phyloP scores from a whole-genome alignment of 331 rosid genomes.

The Pyracantha coccinea region DNA sequence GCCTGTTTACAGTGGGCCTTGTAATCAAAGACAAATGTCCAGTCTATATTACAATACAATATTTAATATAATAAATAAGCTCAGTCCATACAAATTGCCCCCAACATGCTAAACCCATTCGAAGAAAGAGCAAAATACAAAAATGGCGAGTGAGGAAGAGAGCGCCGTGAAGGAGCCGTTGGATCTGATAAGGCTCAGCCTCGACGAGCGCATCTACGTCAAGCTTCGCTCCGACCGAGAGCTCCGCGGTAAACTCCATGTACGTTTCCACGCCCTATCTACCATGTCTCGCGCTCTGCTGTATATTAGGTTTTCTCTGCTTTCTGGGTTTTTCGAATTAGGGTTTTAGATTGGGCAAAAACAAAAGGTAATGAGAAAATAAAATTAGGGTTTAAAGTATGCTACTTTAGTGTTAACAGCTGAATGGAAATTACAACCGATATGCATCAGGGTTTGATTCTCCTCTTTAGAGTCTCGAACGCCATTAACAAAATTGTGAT shows the following conservation, averaged over 20 bases:
- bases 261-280: slow-evolving; percentile 12
- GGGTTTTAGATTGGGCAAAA: not conserved
- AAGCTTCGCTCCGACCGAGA: slow-evolving; percentile 97
- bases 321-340: not conserved
- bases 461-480: not conserved
- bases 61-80: no score
- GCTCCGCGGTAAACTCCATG: slow-evolving; percentile 98
- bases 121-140: not conserved
- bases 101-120: not conserved
- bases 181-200: slow-evolving; percentile 97
- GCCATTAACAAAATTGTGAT: not conserved
- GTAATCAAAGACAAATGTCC: no score
- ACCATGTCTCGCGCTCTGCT: not conserved
- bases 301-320: not conserved
- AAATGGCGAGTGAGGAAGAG: slow-evolving; percentile 85
- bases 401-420: not conserved
- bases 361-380: not conserved
- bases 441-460: not conserved
- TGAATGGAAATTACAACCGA: not conserved
- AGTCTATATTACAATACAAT: no score
- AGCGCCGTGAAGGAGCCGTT: slow-evolving; percentile 98
- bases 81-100: no score
- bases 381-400: not conserved
- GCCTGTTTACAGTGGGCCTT: no score
- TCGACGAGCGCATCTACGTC: slow-evolving; percentile 98